Base-by-base conservation (phyloP, 345 rosid species). In the Sisymbrium altissimum region DNA sequence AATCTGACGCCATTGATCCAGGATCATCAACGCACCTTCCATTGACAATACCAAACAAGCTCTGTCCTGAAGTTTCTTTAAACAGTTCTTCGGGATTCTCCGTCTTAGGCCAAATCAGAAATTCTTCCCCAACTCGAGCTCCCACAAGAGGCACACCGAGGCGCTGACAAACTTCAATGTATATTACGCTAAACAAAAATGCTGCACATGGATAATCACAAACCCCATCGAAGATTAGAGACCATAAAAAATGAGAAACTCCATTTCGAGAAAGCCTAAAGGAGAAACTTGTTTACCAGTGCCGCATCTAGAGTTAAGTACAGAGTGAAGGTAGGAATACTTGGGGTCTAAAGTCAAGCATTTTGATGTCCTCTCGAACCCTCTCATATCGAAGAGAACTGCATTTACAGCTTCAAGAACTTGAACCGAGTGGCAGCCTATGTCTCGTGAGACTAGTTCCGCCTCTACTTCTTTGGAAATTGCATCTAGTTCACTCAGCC, bases 51-150 rank as follows among this genome's bases (percentile, higher is more conserved):
- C 90, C 85, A 59, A 92, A 92, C 81, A 92, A 85, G 86, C 96
- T 92, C 75, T 88, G 87, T 25, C 95, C 98, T 66, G 89, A 85
- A 64, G 86, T 83, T 39, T 68, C 89, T 78, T 82, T 85, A 84
- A 92, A 92, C 75, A 92, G 94, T 81, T 89, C 98, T 89, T 89
- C 98, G 12, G 85, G 96, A 75, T 90, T 83, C 74, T 76, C 92
- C n/a, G 79, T 78, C 72, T 87, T 85, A 85, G 96, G 98, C 98
- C 98, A 92, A 78, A 92, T 90, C 83, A 92, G 74, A 86, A 92
- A 90, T 68, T 92, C 96, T 81, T 87, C 98, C 86, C 98, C 96
- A 38, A 92, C 98, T 46, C 87, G 87, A 85, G 98, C 90, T 86
- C 98, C 98, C 80, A 92, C 88, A 58, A 92, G 86, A 64, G 86